Evolutionary conservation across 345 rosid genomes (phyloP), one percentile per base, ranked within the genome.

Genomic region (Odontarrhena argentea): DNA sequence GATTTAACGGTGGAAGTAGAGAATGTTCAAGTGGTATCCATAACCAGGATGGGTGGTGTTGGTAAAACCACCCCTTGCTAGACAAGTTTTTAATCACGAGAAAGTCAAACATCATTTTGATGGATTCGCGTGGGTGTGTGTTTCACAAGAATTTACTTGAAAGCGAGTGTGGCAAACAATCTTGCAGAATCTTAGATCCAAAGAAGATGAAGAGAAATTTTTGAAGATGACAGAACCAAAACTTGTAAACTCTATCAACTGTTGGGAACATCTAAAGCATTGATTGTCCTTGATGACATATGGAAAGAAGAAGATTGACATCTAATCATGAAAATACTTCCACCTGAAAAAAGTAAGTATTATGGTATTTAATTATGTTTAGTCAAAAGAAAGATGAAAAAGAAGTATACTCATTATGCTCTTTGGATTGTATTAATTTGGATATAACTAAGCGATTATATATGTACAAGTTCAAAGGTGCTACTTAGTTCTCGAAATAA

Each of bases 11-110:
- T 70, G 7, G 49, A 11, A 6, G 64, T 37, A 4, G 52, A 61
- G 2, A 61, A 13, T 11, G 50, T 62, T 45, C 57, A 68, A 46
- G 63, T 75, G 53, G 75, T 70, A 11, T 63, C 76, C 0, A 72
- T 83, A 4, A 71, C 59, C 11, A 85, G 87, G 10, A 83, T 80
- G 85, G 80, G 84, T 0, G 87, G 87, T 10, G 58, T 78, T 4
- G 84, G 87, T 3, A 83, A 78, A 57, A 83, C 84, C 2, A 41
- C 87, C 4, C 4, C 58, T 83, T 0, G 83, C 82, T 2, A 69
- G 9, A 45, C 73, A 73, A 26, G 37, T 83, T 0, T 30, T 66
- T 22, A 28, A 67, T n/a, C 70, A 65, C n/a, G 3, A 6, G 4
- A 25, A 38, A 2, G 49, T 78, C 2, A 73, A 63, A 54, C 41